Conservation (phyloP, 441 rosid genomes). For the Theobroma grandiflorum region DNA sequence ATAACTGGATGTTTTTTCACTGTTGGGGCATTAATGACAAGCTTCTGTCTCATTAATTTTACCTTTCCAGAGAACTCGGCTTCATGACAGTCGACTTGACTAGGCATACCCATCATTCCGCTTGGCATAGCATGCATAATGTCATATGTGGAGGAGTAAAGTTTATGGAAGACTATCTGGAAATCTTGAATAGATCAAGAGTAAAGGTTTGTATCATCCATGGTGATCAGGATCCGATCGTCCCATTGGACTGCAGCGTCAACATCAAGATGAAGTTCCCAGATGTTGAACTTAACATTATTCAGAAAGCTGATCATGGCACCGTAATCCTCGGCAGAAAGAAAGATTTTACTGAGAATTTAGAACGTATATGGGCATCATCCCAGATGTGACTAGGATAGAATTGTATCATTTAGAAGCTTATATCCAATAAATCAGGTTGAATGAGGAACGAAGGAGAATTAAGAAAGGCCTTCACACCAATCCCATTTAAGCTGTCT, state of each 20-base stretch:
- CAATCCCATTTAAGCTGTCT: no score
- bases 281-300: constrained; percentile 44
- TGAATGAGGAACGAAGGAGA: no score
- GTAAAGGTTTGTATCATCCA: constrained; percentile 55
- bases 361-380: constrained; percentile 58
- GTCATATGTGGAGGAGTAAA: constrained; percentile 83
- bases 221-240: constrained; percentile 58
- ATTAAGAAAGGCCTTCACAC: no score
- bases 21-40: neutral
- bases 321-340: constrained; percentile 63
- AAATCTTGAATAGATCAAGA: constrained; percentile 40
- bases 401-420: neutral
- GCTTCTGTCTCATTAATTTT: neutral
- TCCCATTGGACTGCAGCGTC: constrained; percentile 62
- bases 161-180: constrained; percentile 56
- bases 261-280: constrained; percentile 59
- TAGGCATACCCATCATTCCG: constrained; percentile 83
- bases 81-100: constrained; percentile 55
- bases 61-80: constrained; percentile 50
- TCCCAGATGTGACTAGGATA: neutral
- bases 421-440: neutral
- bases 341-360: constrained; percentile 45
- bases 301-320: constrained; percentile 54
- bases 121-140: constrained; percentile 86
- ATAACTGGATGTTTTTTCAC: neutral